A percentile compares a stretch with the other conserved stretches of the same genome.
Evolutionary conservation across 345 rosid genomes (phyloP).

Genomic region (Rhodamnia argentea): DNA sequence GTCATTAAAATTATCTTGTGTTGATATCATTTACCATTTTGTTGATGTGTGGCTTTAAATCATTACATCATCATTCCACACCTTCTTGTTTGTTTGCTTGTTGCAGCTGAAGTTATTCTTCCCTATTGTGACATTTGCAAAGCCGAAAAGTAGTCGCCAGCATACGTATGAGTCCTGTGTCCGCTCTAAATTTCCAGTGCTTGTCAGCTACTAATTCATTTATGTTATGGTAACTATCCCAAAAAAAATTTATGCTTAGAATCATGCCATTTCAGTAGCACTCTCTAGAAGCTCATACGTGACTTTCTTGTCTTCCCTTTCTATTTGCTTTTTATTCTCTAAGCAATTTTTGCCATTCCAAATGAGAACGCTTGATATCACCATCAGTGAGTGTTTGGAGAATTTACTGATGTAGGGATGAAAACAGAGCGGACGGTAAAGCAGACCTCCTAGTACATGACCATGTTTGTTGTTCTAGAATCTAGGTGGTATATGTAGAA

Average conservation of each 20-base stretch:
- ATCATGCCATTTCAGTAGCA: background rate
- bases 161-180: conserved; percentile 45
- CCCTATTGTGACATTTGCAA: conserved; percentile 87
- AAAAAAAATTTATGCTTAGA: background rate
- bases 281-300: background rate
- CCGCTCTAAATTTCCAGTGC: background rate
- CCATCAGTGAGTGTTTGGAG: background rate
- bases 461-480: background rate
- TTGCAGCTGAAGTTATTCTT: conserved; percentile 82
- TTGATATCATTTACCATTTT: background rate
- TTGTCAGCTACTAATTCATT: too few relatives aligned
- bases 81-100: background rate
- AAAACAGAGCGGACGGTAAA: background rate
- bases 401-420: background rate
- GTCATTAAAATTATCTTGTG: background rate
- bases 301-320: too few relatives aligned
- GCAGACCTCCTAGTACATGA: background rate
- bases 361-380: background rate
- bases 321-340: background rate
- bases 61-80: background rate
- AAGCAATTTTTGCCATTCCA: background rate
- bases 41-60: background rate
- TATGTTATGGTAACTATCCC: background rate
- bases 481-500: background rate
- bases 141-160: conserved; percentile 98